Conservation (phyloP, 805 yeast species). For the Candida krabiensis region DNA sequence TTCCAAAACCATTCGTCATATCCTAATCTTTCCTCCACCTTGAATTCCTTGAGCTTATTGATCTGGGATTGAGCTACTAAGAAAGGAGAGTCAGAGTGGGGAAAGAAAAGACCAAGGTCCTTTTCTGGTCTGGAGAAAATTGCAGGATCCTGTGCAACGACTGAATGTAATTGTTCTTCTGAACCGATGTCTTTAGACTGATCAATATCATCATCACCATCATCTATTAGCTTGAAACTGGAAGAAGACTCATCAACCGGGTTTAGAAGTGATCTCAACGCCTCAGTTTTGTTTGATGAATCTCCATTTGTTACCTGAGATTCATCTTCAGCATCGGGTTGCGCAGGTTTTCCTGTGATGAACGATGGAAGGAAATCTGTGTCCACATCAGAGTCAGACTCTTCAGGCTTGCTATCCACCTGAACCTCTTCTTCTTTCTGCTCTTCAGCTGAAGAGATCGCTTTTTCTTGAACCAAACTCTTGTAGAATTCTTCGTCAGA, state of each 20-base stretch:
- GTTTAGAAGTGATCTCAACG: slow-evolving; percentile 59
- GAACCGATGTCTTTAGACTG: slow-evolving; percentile 26
- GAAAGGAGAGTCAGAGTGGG: slow-evolving; percentile 85
- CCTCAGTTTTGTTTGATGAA: slow-evolving; percentile 52
- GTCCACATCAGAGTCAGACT: slow-evolving; percentile 28
- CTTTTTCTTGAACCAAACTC: slow-evolving; percentile 6
- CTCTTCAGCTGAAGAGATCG: slow-evolving; percentile 10
- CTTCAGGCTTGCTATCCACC: slow-evolving; percentile 17
- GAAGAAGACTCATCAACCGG: slow-evolving; percentile 31
- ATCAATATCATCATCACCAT: slow-evolving; percentile 51
- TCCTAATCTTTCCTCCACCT: slow-evolving; percentile 31
- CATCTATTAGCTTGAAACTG: slow-evolving; percentile 45
- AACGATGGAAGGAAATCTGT: slow-evolving; percentile 59
- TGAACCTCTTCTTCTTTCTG: slow-evolving; percentile 10
- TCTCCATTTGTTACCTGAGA: slow-evolving; percentile 20
- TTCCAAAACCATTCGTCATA: slow-evolving; percentile 84
- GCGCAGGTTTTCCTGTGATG: slow-evolving; percentile 2
- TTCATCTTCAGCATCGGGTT: slow-evolving; percentile 29
- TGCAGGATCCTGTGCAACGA: slow-evolving; percentile 17
- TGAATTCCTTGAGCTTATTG: slow-evolving; percentile 49
- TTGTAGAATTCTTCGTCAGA: slow-evolving; percentile 25
- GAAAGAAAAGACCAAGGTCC: slow-evolving; percentile 67
- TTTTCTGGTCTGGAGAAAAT: slow-evolving; percentile 17
- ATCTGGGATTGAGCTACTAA: slow-evolving; percentile 81
- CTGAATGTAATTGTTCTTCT: slow-evolving; percentile 14